A percentile compares a stretch with the other conserved stretches of the same genome.
Evolutionary conservation across 495 filamentous ascomycete species (phyloP).

Genomic region (Pyrenula massariospora): DNA sequence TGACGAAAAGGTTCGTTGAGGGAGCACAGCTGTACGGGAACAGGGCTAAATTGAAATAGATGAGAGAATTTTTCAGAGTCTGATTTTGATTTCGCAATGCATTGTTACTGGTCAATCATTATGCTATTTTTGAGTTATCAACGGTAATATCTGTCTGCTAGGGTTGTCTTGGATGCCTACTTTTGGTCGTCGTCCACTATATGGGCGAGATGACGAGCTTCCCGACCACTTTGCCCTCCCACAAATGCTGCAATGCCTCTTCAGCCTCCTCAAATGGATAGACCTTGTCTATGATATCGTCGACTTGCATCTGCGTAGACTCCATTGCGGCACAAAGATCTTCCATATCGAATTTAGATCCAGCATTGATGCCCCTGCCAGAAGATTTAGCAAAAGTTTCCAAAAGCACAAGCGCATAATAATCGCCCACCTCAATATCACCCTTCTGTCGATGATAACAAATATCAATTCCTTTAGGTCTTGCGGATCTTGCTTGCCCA

Average conservation of each 20-base stretch:
- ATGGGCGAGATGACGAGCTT: slow-evolving; percentile 21
- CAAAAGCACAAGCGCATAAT: neutral
- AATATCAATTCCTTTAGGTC: slow-evolving; percentile 17
- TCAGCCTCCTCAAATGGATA: slow-evolving; percentile 22
- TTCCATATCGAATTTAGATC: slow-evolving; percentile 23
- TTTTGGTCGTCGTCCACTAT: too few species aligned
- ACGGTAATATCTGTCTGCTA: too few species aligned
- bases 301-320: slow-evolving; percentile 12
- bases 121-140: too few species aligned
- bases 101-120: too few species aligned
- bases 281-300: slow-evolving; percentile 21
- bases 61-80: too few species aligned
- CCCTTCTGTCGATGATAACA: slow-evolving; percentile 20
- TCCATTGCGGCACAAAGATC: slow-evolving; percentile 18
- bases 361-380: slow-evolving; percentile 23
- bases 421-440: slow-evolving; percentile 13
- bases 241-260: slow-evolving; percentile 23
- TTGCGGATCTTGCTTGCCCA: slow-evolving; percentile 13
- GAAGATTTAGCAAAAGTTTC: neutral
- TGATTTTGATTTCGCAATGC: too few species aligned
- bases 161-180: too few species aligned
- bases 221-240: slow-evolving; percentile 24
- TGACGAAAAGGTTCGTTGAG: too few species aligned
- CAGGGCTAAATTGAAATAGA: too few species aligned
- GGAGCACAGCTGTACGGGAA: too few species aligned